phyloP scores from a whole-genome alignment of 371 early-diverging fungal species.

The Syncephalastrum monosporum region DNA sequence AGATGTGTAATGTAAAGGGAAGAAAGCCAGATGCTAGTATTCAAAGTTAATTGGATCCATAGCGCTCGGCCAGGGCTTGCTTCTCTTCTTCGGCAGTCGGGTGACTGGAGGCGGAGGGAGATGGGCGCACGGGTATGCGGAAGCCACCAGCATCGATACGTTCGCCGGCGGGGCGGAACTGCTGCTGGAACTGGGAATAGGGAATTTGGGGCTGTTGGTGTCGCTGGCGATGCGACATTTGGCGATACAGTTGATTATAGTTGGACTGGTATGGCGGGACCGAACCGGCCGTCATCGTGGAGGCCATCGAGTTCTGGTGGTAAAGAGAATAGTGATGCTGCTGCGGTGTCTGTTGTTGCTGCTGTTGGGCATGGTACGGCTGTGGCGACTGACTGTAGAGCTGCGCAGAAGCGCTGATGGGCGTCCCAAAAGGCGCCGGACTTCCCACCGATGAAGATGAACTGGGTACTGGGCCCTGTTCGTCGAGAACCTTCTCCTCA shows the following conservation, averaged over 20 bases:
- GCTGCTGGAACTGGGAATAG: conserved; percentile 45
- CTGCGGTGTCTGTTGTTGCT: background rate
- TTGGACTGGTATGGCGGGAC: conserved; percentile 19
- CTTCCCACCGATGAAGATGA: background rate
- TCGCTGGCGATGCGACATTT: conserved; percentile 33
- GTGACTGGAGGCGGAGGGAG: conserved; percentile 7
- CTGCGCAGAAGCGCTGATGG: conserved; percentile 3
- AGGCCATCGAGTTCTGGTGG: conserved; percentile 10
- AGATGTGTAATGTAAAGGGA: no score
- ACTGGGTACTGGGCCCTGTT: background rate
- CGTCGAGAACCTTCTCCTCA: conserved; percentile 5
- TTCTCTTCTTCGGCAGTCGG: conserved; percentile 26
- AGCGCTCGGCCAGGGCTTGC: conserved; percentile 15
- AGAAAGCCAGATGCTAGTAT: no score
- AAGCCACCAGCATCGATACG: conserved; percentile 47
- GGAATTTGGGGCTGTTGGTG: conserved; percentile 28
- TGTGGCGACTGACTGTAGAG: conserved; percentile 8
- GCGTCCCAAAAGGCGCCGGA: conserved; percentile 6
- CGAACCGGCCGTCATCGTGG: conserved; percentile 12
- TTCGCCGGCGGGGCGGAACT: conserved; percentile 17
- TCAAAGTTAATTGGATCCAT: conserved; percentile 5
- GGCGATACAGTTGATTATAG: conserved; percentile 43
- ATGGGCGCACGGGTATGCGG: conserved; percentile 21
- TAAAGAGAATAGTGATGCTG: conserved; percentile 7
- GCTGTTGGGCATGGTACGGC: conserved; percentile 3